Conservation (phyloP, 1,139 yeast genomes). For the Blastobotrys arbuscula region DNA sequence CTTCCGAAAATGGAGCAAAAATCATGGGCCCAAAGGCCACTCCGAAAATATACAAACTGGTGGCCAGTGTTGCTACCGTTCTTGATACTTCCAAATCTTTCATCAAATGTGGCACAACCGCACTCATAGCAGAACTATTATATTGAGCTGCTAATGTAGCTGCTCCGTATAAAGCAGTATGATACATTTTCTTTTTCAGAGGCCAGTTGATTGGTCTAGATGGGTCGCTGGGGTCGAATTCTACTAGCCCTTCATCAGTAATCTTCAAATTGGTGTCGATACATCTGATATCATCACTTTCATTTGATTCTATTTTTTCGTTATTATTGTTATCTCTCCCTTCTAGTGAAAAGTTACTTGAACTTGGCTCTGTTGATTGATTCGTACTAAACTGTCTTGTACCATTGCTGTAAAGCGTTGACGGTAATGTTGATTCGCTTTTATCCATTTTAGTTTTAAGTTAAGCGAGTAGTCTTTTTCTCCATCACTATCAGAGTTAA, state of each 20-base stretch:
- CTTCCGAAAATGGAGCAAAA: constrained; percentile 76
- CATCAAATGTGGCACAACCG: constrained; percentile 45
- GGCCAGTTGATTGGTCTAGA: constrained; percentile 38
- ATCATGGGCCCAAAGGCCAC: constrained; percentile 72
- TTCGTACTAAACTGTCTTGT: background rate
- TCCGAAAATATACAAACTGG: constrained; percentile 67
- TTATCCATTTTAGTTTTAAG: background rate
- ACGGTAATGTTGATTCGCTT: background rate
- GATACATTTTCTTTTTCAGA: constrained; percentile 31
- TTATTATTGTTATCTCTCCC: background rate
- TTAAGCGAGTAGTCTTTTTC: no score
- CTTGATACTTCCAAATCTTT: constrained; percentile 46
- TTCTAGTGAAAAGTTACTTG: background rate
- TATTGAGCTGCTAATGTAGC: constrained; percentile 43
- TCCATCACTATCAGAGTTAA: no score
- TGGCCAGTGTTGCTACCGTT: constrained; percentile 58
- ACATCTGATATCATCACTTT: background rate
- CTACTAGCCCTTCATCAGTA: constrained; percentile 1
- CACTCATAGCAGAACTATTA: constrained; percentile 38
- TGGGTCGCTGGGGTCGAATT: constrained; percentile 22
- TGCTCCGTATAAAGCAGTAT: constrained; percentile 40
- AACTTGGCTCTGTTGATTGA: background rate
- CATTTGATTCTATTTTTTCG: background rate
- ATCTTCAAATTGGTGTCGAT: background rate
- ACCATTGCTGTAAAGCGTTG: background rate